Evolutionary conservation across 352 stramenopile genomes (phyloP).

Genomic region (Phytophthora ramorum): DNA sequence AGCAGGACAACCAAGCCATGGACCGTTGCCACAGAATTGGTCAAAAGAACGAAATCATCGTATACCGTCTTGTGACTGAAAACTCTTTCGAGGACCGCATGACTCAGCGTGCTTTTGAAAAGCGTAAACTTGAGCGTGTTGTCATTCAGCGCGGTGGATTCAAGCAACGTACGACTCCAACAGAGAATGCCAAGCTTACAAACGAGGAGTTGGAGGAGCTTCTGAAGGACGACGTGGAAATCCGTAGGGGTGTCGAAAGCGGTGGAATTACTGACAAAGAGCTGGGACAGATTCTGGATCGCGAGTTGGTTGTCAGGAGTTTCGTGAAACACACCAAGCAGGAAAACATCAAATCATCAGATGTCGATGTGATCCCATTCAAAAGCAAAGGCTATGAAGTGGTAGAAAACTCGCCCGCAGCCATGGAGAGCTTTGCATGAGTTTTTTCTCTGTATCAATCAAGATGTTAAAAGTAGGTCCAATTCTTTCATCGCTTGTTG

Average conservation of each 20-base stretch:
- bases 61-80: slow-evolving; percentile 94
- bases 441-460: slow-evolving; percentile 20
- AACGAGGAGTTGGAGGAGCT: slow-evolving; percentile 81
- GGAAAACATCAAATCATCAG: slow-evolving; percentile 9
- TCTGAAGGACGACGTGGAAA: slow-evolving; percentile 75
- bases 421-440: slow-evolving; percentile 84
- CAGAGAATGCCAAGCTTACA: slow-evolving; percentile 52
- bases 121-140: slow-evolving; percentile 91
- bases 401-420: slow-evolving; percentile 57
- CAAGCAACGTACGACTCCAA: slow-evolving; percentile 53
- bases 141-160: slow-evolving; percentile 90
- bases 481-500: background rate
- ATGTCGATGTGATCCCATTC: slow-evolving; percentile 40
- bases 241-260: slow-evolving; percentile 76
- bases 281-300: slow-evolving; percentile 69
- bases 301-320: slow-evolving; percentile 75
- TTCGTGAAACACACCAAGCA: slow-evolving; percentile 61
- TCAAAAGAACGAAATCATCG: slow-evolving; percentile 89
- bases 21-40: slow-evolving; percentile 92
- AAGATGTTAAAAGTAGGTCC: slow-evolving; percentile 30
- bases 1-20: slow-evolving; percentile 94
- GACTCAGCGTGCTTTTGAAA: slow-evolving; percentile 91
- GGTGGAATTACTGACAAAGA: slow-evolving; percentile 76
- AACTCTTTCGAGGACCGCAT: slow-evolving; percentile 96
- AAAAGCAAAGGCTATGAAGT: slow-evolving; percentile 85